phyloP scores from a whole-genome alignment of 306 rosid species.

The Begonia peltatifolia region DNA sequence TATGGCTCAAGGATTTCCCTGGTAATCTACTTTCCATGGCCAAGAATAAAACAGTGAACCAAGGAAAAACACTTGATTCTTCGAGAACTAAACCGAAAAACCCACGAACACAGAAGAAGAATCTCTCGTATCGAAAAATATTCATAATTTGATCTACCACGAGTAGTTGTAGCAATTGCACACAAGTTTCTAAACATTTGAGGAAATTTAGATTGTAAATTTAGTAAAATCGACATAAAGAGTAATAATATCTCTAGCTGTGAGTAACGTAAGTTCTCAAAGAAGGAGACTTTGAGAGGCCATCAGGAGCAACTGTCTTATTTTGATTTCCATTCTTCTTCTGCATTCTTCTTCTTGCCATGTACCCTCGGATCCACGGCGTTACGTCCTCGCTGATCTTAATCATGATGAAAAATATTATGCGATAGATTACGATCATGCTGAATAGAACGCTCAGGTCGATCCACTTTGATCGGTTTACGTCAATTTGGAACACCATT shows the following conservation, averaged over 20 bases:
- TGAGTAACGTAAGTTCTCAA: slow-evolving; percentile 40
- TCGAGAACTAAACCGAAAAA: no score
- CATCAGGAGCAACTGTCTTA: slow-evolving; percentile 46
- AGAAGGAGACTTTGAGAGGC: slow-evolving; percentile 82
- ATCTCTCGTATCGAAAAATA: no score
- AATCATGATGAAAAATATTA: slow-evolving; percentile 71
- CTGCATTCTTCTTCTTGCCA: slow-evolving; percentile 80
- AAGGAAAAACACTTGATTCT: no score
- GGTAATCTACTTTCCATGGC: no score
- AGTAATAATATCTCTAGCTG: neutral
- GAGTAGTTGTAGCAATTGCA: no score
- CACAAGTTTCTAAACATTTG: no score
- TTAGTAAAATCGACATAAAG: no score
- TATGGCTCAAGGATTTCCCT: no score
- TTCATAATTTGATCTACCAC: no score
- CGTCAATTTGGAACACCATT: slow-evolving; percentile 56
- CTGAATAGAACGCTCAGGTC: slow-evolving; percentile 53
- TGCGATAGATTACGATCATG: slow-evolving; percentile 69
- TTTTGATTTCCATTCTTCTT: slow-evolving; percentile 52
- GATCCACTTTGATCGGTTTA: slow-evolving; percentile 68
- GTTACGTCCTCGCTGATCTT: slow-evolving; percentile 80
- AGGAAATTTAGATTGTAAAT: no score
- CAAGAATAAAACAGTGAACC: no score
- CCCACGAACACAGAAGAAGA: no score
- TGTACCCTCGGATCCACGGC: slow-evolving; percentile 79